phyloP scores from a whole-genome alignment of 2,329 filamentous ascomycete species.

The Ophiosphaerella korrae region DNA sequence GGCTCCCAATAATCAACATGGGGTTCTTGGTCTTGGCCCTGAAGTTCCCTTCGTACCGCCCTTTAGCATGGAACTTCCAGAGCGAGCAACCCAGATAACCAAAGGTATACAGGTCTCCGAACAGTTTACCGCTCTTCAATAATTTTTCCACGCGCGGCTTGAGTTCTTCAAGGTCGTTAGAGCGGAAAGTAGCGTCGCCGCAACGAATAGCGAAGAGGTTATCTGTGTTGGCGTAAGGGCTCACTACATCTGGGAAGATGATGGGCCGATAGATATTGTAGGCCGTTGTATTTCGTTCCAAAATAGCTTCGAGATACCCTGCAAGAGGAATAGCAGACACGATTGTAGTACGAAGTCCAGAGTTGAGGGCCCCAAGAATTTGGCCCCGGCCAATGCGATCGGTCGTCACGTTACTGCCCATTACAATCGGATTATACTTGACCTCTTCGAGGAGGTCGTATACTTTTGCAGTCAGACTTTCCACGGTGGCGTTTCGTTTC shows the following conservation, averaged over 20 bases:
- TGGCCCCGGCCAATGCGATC: not conserved
- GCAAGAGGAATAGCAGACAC: not conserved
- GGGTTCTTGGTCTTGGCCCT: slow-evolving; percentile 15
- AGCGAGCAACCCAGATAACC: slow-evolving; percentile 4
- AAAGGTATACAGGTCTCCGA: slow-evolving; percentile 1
- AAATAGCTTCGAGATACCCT: slow-evolving; percentile 5
- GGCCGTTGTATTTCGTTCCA: slow-evolving; percentile 3
- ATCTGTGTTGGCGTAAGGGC: not conserved
- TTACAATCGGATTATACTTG: slow-evolving; percentile 1
- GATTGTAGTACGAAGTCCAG: not conserved
- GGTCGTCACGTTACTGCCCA: slow-evolving; percentile 1
- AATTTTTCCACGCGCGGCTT: not conserved
- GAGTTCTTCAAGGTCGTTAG: slow-evolving; percentile 1
- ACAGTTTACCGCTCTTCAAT: not conserved
- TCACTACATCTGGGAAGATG: not conserved
- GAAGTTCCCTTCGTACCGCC: slow-evolving; percentile 11
- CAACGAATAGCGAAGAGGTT: slow-evolving; percentile 1
- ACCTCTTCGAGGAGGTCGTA: slow-evolving; percentile 2
- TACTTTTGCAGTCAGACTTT: not conserved
- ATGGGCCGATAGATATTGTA: not conserved
- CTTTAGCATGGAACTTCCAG: slow-evolving; percentile 12
- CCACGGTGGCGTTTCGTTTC: not conserved
- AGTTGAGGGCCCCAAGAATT: not conserved
- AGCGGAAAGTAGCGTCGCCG: slow-evolving; percentile 2
- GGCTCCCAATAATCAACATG: slow-evolving; percentile 7